Evolutionary conservation across 83 land plant genomes (phyloP).

Genomic region (Larix sibirica): DNA sequence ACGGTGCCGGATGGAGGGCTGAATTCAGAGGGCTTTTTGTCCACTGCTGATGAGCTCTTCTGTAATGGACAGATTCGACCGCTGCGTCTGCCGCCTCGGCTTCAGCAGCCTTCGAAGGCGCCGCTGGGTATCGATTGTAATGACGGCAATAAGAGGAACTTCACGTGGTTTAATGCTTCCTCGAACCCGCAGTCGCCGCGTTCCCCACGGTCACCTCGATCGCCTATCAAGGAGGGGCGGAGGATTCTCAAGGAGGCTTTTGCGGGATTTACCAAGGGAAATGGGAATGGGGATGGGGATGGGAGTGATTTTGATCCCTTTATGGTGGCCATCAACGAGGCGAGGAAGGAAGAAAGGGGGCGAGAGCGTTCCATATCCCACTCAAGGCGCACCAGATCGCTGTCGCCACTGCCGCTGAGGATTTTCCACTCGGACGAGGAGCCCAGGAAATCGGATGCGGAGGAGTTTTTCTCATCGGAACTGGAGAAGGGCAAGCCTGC

Average conservation of each 20-base stretch:
- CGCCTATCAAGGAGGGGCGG: constrained; percentile 16
- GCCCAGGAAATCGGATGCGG: not conserved
- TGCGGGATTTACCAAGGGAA: not conserved
- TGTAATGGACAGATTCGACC: not conserved
- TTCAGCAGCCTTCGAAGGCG: constrained; percentile 22
- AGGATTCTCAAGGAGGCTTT: constrained; percentile 10
- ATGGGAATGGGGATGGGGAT: not conserved
- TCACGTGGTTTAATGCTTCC: constrained; percentile 6
- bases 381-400: constrained; percentile 37
- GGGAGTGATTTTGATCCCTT: constrained; percentile 16
- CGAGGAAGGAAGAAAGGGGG: constrained; percentile 25
- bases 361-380: not conserved
- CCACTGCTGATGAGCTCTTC: not conserved
- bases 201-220: constrained; percentile 19
- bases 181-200: constrained; percentile 16
- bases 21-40: not conserved
- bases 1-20: not conserved
- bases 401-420: constrained; percentile 38
- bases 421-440: constrained; percentile 35
- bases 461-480: constrained; percentile 17
- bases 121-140: constrained; percentile 33
- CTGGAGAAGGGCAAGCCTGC: not conserved
- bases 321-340: constrained; percentile 12
- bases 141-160: constrained; percentile 28
- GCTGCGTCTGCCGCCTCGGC: constrained; percentile 31